Percentiles rank a stretch among this genome's conserved stretches.
Evolutionary conservation across 1,139 yeast species (phyloP).

Genomic region (Meyerozyma sp.): DNA sequence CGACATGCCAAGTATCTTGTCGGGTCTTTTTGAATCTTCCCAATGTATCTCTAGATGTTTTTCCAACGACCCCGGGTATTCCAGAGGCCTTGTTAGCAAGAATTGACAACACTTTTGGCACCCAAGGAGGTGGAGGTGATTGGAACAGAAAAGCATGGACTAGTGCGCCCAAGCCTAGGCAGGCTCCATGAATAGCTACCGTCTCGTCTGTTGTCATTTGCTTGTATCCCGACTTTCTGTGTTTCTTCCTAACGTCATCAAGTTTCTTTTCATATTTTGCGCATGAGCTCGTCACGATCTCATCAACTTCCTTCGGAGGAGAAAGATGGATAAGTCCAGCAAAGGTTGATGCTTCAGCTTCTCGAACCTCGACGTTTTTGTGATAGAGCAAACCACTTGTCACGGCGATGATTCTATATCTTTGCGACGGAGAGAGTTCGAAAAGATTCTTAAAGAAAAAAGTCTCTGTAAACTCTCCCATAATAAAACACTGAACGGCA

Average conservation of each 20-base stretch:
- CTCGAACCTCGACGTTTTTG: slow-evolving; percentile 71
- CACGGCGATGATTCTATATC: slow-evolving; percentile 45
- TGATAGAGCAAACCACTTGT: slow-evolving; percentile 55
- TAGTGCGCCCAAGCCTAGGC: slow-evolving; percentile 83
- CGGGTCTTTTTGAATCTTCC: slow-evolving; percentile 88
- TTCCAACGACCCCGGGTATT: slow-evolving; percentile 73
- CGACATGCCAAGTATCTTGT: slow-evolving; percentile 96
- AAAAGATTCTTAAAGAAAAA: slow-evolving; percentile 71
- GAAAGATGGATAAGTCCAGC: slow-evolving; percentile 80
- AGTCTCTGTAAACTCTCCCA: slow-evolving; percentile 68
- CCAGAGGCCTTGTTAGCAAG: slow-evolving; percentile 68
- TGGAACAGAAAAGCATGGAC: slow-evolving; percentile 86
- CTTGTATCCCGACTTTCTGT: slow-evolving; percentile 26
- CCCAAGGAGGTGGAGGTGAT: slow-evolving; percentile 91
- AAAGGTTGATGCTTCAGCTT: slow-evolving; percentile 67
- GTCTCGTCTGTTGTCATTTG: slow-evolving; percentile 35
- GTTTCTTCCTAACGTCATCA: slow-evolving; percentile 26
- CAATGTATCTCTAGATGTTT: slow-evolving; percentile 76
- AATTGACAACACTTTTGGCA: slow-evolving; percentile 67
- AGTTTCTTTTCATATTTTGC: slow-evolving; percentile 22
- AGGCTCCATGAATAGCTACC: slow-evolving; percentile 72
- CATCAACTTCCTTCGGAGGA: slow-evolving; percentile 50
- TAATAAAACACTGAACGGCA: slow-evolving; percentile 63
- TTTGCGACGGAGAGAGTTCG: slow-evolving; percentile 45
- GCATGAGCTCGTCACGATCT: slow-evolving; percentile 21